Evolutionary conservation across 108 stramenopile genomes (phyloP).

Genomic region (Cyclotella baltica): DNA sequence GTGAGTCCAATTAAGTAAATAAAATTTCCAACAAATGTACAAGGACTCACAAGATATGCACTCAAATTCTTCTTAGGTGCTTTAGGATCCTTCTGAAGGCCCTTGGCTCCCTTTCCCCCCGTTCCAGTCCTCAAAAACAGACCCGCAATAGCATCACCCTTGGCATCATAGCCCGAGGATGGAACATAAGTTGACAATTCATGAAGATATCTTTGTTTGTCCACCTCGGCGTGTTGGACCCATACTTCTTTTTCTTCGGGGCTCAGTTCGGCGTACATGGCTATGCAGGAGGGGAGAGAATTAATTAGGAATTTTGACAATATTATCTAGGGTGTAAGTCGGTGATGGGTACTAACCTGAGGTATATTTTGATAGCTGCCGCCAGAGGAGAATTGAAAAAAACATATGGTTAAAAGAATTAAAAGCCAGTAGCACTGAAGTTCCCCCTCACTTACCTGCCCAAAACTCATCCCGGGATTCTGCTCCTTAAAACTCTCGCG

Average conservation of each 20-base stretch:
- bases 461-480: slow-evolving; percentile 71
- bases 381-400: slow-evolving; percentile 41
- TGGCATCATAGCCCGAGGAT: slow-evolving; percentile 79
- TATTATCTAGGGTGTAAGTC: no score
- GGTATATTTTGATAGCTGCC: slow-evolving; percentile 86
- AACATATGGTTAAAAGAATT: not conserved
- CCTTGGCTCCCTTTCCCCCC: slow-evolving; percentile 2
- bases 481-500: slow-evolving; percentile 50
- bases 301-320: no score
- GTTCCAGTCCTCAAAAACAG: not conserved
- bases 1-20: no score
- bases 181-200: slow-evolving; percentile 70
- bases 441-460: slow-evolving; percentile 44
- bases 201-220: slow-evolving; percentile 83
- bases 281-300: no score
- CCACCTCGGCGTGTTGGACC: slow-evolving; percentile 73
- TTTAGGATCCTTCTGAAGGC: slow-evolving; percentile 16
- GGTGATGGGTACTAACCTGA: no score
- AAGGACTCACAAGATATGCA: slow-evolving; percentile 29
- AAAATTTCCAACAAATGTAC: not conserved
- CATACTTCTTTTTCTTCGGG: slow-evolving; percentile 83
- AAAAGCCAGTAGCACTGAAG: not conserved
- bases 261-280: slow-evolving; percentile 84
- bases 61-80: slow-evolving; percentile 45
- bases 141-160: slow-evolving; percentile 80